Evolutionary conservation across 306 rosid genomes (phyloP), one percentile per base, ranked within the genome.

Genomic region (Erythrophleum fordii): DNA sequence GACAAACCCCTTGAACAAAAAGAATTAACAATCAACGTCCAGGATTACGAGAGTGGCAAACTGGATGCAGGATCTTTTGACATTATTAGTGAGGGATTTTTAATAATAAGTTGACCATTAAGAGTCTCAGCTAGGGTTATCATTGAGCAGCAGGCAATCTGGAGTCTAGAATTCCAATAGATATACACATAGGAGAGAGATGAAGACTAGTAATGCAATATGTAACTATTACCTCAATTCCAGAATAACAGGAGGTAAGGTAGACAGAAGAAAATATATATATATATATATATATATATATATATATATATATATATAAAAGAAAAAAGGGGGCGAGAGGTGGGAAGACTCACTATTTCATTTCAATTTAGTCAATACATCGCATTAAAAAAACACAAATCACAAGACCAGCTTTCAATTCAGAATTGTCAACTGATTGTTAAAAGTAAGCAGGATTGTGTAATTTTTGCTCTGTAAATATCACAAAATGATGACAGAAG

Each of bases 1-100:
- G 28, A 35, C 81, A 75, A 31, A 75, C 16, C 58, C 65, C 18
- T 53, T 17, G 55, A 73, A 39, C 23, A 48, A 53, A 80, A 35
- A 8, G 16, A 49, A 49, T 14, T 28, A 11, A 48, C 29, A 61
- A 58, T 53, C 11, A 0, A 7, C 67, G 45, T 72, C 45, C 66
- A 29, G 26, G 48, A 16, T 56, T 41, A 8, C 10, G 37, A 51
- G 28, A 83, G 29, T 35, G 77, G 78, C 29, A 69, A 39, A 51
- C 12, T 75, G 44, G 75, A 44, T 28, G 56, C 60, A 41, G 69
- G n/a, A 73, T 77, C 31, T 56, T 17, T 14, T 53, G 44, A 37
- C 18, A 71, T 18, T 26, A 69, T 44, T 11, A 42, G 12, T 22
- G 18, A 45, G 39, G 22, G 39, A 44, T 22, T 67, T 22, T 26